These are phyloP conservation scores for Alternaria ethzedia DNA, from an alignment of 2,329 filamentous ascomycete genomes.

Conservation along the genomic window DNA sequence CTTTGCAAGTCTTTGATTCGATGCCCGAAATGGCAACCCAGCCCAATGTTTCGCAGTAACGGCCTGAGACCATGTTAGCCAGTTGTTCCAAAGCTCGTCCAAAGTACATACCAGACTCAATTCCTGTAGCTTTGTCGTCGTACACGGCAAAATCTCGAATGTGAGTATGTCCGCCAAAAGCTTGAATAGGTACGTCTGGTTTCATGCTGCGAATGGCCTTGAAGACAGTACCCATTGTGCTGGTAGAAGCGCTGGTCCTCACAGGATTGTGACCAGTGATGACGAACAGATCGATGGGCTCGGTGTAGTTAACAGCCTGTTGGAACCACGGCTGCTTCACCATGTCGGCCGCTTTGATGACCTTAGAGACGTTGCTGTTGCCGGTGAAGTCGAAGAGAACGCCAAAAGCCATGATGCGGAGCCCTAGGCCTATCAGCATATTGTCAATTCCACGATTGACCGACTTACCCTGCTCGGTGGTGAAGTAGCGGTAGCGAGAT, in stretches of 20 bases:
- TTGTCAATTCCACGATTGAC: not conserved
- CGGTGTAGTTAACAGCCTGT: conserved; percentile 59
- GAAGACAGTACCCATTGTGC: conserved; percentile 59
- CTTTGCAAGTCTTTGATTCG: conserved; percentile 53
- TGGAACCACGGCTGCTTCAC: conserved; percentile 66
- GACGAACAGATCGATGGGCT: conserved; percentile 69
- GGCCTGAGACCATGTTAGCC: conserved; percentile 39
- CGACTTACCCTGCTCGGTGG: conserved; percentile 51
- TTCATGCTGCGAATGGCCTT: conserved; percentile 64
- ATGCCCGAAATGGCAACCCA: conserved; percentile 71
- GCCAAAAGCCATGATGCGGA: conserved; percentile 61
- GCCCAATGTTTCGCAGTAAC: conserved; percentile 72
- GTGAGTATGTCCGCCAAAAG: conserved; percentile 70
- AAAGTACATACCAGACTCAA: conserved; percentile 59
- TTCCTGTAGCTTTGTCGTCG: conserved; percentile 65
- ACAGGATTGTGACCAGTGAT: conserved; percentile 70
- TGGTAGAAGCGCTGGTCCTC: conserved; percentile 53
- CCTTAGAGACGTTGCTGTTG: conserved; percentile 67
- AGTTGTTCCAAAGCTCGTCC: not conserved
- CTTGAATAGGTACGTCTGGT: conserved; percentile 66
- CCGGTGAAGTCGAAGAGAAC: conserved; percentile 59
- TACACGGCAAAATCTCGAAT: conserved; percentile 70
- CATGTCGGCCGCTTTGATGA: conserved; percentile 61
- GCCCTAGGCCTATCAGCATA: conserved; percentile 29
- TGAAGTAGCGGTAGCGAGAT: conserved; percentile 58